These are phyloP conservation scores for Trypanosomatidae sp. DNA, from an alignment of 208 protist genomes.

Conservation along the genomic window DNA sequence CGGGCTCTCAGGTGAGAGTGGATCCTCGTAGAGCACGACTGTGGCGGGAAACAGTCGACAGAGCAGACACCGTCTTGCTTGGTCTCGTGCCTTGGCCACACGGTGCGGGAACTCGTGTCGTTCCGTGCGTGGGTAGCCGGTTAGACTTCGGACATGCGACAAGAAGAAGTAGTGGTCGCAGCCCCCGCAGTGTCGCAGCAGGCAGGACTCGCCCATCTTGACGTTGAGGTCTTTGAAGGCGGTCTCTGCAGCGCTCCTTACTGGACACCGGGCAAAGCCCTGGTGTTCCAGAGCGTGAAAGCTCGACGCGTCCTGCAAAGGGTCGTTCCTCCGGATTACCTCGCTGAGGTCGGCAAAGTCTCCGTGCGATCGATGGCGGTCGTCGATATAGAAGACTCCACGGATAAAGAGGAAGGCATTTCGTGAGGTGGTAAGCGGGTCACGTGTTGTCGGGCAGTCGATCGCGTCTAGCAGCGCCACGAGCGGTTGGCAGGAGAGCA, in stretches of 20 bases:
- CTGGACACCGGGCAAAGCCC: conserved; percentile 61
- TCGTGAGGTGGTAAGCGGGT: conserved; percentile 25
- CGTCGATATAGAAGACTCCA: conserved; percentile 83
- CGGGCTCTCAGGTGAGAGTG: conserved; percentile 41
- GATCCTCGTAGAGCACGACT: conserved; percentile 61
- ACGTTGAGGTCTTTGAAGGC: conserved; percentile 70
- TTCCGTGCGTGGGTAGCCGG: conserved; percentile 30
- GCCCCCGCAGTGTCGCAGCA: conserved; percentile 60
- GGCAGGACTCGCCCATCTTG: conserved; percentile 62
- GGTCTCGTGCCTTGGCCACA: conserved; percentile 34
- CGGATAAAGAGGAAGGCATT: conserved; percentile 85
- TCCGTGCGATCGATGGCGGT: conserved; percentile 47
- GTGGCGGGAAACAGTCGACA: conserved; percentile 69
- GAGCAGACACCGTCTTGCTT: conserved; percentile 50
- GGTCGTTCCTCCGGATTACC: conserved; percentile 48
- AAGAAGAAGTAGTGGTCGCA: conserved; percentile 86
- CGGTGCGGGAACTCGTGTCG: conserved; percentile 61
- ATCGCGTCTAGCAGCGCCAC: conserved; percentile 74
- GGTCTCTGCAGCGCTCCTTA: conserved; percentile 58
- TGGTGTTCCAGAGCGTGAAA: conserved; percentile 18
- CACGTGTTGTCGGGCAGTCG: conserved; percentile 34
- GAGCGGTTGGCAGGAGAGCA: conserved; percentile 74
- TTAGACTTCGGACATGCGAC: conserved; percentile 37
- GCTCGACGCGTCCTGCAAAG: conserved; percentile 14
- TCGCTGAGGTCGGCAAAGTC: conserved; percentile 62